Evolutionary conservation across 176 grass and related monocot species (phyloP).

Genomic region (Microstegium vimineum): DNA sequence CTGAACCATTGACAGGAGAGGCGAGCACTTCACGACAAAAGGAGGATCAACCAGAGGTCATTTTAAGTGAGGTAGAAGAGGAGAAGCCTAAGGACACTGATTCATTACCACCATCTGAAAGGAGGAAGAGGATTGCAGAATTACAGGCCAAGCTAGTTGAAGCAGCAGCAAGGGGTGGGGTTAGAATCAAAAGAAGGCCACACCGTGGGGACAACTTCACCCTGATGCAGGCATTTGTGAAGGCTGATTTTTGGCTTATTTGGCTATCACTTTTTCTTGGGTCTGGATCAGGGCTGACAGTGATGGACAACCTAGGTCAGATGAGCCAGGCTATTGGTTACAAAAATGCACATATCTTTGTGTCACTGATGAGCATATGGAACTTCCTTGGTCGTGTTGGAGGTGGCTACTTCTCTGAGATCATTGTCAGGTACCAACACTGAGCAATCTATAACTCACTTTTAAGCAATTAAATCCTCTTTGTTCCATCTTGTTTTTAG

Average conservation of each 20-base stretch:
- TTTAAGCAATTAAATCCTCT: not conserved
- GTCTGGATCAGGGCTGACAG: conserved; percentile 71
- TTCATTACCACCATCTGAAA: conserved; percentile 45
- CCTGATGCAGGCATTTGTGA: conserved; percentile 64
- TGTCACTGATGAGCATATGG: conserved; percentile 83
- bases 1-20: conserved; percentile 36
- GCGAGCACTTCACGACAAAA: conserved; percentile 39
- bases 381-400: conserved; percentile 83
- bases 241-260: conserved; percentile 88
- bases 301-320: conserved; percentile 80
- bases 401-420: conserved; percentile 82
- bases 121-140: conserved; percentile 63
- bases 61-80: conserved; percentile 68
- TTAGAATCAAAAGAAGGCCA: conserved; percentile 70
- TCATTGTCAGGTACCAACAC: conserved; percentile 60
- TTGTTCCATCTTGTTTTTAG: not conserved
- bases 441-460: not conserved
- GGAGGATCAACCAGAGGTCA: conserved; percentile 38
- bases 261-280: conserved; percentile 73
- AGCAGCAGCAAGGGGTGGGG: conserved; percentile 58
- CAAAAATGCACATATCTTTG: conserved; percentile 54
- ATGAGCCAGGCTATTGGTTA: conserved; percentile 77
- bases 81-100: conserved; percentile 50
- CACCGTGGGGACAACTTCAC: conserved; percentile 74
- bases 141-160: conserved; percentile 58